Base-by-base conservation (phyloP, 202 grass and related monocot species). In the Carex arenaria region DNA sequence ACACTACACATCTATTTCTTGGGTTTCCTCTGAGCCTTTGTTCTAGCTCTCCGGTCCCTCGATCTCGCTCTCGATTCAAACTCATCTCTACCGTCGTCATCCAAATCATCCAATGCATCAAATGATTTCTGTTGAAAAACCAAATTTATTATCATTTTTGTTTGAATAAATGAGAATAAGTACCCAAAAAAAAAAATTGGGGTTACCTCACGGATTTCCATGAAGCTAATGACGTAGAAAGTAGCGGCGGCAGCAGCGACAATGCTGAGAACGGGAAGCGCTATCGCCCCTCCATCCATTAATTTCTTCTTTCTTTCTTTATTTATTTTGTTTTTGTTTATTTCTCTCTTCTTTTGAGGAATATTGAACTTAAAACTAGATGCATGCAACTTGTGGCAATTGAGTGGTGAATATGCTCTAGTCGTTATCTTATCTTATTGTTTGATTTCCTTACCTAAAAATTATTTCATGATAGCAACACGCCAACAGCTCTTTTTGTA, bases 181-280 rank as follows among this genome's bases (percentile, higher is more conserved):
- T 52, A 38, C 5, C 5, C 5, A 38, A 38, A 38, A 4, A 28
- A 30, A 30, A 18, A 67, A n/a, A n/a, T 30, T 61, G 8, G 14
- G 17, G 14, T 54, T 61, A 97, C 95, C 67, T 98, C 87, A 10
- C 87, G 84, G 52, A 98, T 60, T 76, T 94, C 90, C 70, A 83
- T 82, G 89, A 98, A 98, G 77, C 95, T 98, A 49, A 98, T 87
- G 32, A 91, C 90, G 79, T 98, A 95, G 65, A 98, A 98, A 82
- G 95, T 93, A 18, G 79, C 90, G 3, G 92, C 92, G 1, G 90
- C 92, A 1, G 72, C 92, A 23, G 87, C 95, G 11, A 86, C 78
- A 59, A 95, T 93, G 45, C 87, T 89, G 74, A 94, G 79, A 66
- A 98, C 53, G 0, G 95, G 95, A 61, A 85, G 59, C 26, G 81